Percentiles rank a stretch among this genome's conserved stretches.
Evolutionary conservation across 2,329 filamentous ascomycete species (phyloP).

Genomic region (Colletotrichum musae): DNA sequence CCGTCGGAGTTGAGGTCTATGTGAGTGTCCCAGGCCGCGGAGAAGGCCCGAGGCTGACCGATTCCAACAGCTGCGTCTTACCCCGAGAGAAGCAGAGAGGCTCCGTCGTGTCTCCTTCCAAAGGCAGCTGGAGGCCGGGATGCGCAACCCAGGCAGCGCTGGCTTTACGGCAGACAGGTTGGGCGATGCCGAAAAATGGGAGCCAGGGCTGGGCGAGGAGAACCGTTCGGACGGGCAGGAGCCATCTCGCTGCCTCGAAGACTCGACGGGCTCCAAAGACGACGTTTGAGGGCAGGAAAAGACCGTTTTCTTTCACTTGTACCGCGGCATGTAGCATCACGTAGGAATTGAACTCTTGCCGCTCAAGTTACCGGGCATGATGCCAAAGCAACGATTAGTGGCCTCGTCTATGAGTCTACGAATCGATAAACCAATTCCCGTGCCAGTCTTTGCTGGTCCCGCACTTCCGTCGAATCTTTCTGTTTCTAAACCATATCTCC

Average conservation of each 20-base stretch:
- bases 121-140: constrained; percentile 68
- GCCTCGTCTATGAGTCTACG: too few species aligned
- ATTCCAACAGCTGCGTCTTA: constrained; percentile 60
- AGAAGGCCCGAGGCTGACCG: background rate
- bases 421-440: too few species aligned
- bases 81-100: constrained; percentile 66
- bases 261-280: background rate
- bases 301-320: background rate
- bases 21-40: constrained; percentile 47
- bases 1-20: constrained; percentile 63
- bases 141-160: constrained; percentile 62
- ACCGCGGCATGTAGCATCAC: too few species aligned
- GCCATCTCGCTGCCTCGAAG: background rate
- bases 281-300: background rate
- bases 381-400: too few species aligned
- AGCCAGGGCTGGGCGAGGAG: background rate
- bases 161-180: constrained; percentile 60
- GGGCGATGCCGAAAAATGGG: constrained; percentile 49
- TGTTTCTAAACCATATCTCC: too few species aligned
- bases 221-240: background rate
- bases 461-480: too few species aligned
- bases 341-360: too few species aligned
- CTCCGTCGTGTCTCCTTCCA: constrained; percentile 70
- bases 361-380: too few species aligned
- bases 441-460: too few species aligned